A percentile compares a stretch with the other conserved stretches of the same genome.
Evolutionary conservation across 352 stramenopile species (phyloP).

Genomic region (Phytophthora vignae): DNA sequence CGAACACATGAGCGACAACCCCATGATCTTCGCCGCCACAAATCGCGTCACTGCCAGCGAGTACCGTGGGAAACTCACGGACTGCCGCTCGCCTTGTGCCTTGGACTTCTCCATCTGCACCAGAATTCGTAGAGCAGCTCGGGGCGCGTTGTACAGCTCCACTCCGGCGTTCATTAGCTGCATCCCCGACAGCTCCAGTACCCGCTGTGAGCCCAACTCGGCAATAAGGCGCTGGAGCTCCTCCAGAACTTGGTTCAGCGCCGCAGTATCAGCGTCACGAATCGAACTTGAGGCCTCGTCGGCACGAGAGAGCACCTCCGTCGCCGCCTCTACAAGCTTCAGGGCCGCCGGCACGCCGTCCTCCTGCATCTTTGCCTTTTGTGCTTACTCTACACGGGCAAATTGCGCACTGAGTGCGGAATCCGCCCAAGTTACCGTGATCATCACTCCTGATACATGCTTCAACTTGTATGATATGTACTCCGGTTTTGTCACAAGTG

Average conservation of each 20-base stretch:
- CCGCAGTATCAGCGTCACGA: conserved; percentile 7
- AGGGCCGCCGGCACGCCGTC: conserved; percentile 27
- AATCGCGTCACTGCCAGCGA: conserved; percentile 55
- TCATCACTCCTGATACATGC: conserved; percentile 39
- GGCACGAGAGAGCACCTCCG: conserved; percentile 23
- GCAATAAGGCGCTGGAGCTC: conserved; percentile 45
- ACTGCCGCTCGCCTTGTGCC: not conserved
- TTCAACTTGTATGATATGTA: conserved; percentile 10
- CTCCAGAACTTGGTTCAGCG: conserved; percentile 22
- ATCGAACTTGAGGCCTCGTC: not conserved
- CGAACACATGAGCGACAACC: conserved; percentile 49
- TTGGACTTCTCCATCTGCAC: conserved; percentile 28
- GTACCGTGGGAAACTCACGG: conserved; percentile 31
- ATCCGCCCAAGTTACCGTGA: conserved; percentile 11
- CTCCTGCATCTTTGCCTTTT: conserved; percentile 10
- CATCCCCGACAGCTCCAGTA: conserved; percentile 37
- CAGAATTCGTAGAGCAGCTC: conserved; percentile 49
- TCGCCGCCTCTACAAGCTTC: conserved; percentile 29
- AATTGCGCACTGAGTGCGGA: conserved; percentile 28
- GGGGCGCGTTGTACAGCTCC: conserved; percentile 74
- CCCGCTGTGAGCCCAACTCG: conserved; percentile 27
- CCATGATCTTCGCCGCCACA: conserved; percentile 73
- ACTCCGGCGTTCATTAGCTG: conserved; percentile 70
- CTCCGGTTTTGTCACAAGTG: not conserved
- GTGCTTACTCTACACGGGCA: conserved; percentile 11